These are phyloP conservation scores for Colletotrichum spaethianum DNA, from an alignment of 2,329 filamentous ascomycete genomes.

Conservation along the genomic window DNA sequence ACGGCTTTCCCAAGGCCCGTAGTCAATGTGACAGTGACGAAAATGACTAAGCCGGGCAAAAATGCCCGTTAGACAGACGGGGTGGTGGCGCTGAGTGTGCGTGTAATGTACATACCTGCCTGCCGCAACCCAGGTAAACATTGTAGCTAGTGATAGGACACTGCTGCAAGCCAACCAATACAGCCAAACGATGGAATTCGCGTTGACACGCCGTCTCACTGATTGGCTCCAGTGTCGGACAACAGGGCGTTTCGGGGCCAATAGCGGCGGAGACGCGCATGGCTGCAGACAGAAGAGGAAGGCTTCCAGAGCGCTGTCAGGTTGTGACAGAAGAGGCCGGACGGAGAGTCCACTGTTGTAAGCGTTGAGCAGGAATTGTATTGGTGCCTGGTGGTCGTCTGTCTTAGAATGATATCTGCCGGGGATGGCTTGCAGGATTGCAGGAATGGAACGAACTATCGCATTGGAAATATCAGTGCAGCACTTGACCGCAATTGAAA, in stretches of 20 bases:
- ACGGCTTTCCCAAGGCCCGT: neutral
- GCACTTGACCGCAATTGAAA: neutral
- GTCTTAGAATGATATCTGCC: neutral
- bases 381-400: no score
- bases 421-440: neutral
- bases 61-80: neutral
- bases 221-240: neutral
- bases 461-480: neutral
- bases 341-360: neutral
- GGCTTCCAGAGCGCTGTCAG: constrained; percentile 29
- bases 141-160: neutral
- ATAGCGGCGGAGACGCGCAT: constrained; percentile 17
- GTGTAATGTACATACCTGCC: neutral
- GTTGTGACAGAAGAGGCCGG: neutral
- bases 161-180: constrained; percentile 13
- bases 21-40: neutral
- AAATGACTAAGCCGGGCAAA: neutral
- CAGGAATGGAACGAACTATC: neutral
- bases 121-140: neutral
- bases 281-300: constrained; percentile 20
- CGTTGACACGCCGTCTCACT: neutral
- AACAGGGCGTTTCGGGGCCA: neutral
- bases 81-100: neutral
- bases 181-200: neutral
- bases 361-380: neutral